Evolutionary conservation across 2,329 filamentous ascomycete species (phyloP).

Genomic region (Neodidymelliopsis sp.): DNA sequence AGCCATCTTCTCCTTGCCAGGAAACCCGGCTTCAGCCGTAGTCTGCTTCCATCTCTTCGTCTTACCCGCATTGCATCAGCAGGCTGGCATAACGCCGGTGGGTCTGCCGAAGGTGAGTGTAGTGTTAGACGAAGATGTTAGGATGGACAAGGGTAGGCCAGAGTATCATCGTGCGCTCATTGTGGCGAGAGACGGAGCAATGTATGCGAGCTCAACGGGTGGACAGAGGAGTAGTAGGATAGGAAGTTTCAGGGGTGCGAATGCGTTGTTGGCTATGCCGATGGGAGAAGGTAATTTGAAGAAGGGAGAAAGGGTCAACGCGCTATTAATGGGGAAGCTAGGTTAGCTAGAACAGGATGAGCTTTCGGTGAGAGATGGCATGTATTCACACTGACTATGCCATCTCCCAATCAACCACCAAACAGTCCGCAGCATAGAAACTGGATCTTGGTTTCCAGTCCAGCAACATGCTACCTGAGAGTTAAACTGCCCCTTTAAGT

Average conservation of each 20-base stretch:
- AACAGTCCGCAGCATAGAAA: no score
- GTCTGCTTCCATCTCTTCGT: slow-evolving; percentile 96
- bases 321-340: slow-evolving; percentile 72
- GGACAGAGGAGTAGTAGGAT: slow-evolving; percentile 89
- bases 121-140: slow-evolving; percentile 73
- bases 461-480: not conserved
- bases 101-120: slow-evolving; percentile 79
- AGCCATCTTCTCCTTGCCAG: slow-evolving; percentile 87
- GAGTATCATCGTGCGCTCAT: slow-evolving; percentile 93
- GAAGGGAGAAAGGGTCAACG: slow-evolving; percentile 76
- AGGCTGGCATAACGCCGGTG: slow-evolving; percentile 70
- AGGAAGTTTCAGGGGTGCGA: slow-evolving; percentile 86
- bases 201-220: slow-evolving; percentile 84
- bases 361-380: slow-evolving; percentile 1
- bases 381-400: not conserved
- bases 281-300: slow-evolving; percentile 67
- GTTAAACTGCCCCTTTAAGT: slow-evolving; percentile 29
- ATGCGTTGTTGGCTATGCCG: slow-evolving; percentile 82
- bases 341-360: slow-evolving; percentile 19
- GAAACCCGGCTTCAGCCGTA: slow-evolving; percentile 91
- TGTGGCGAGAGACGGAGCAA: slow-evolving; percentile 66
- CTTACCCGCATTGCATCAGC: slow-evolving; percentile 81
- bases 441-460: no score
- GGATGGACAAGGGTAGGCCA: slow-evolving; percentile 74
- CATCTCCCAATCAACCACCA: not conserved